Evolutionary conservation across 106 monocot genomes (phyloP).

Genomic region (Gastrodia elata): DNA sequence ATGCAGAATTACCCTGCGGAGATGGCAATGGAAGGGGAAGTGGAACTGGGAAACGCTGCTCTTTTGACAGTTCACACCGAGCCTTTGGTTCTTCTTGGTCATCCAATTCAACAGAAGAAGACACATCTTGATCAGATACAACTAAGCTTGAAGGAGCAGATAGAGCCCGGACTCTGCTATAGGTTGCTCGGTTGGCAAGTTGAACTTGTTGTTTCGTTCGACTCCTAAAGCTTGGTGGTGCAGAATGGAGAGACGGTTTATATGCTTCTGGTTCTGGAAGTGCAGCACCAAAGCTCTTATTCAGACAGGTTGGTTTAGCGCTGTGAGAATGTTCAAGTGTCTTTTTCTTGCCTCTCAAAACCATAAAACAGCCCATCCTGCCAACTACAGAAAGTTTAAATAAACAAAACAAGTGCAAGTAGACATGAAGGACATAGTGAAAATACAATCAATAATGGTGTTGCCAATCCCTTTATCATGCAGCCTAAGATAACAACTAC

Average conservation of each 20-base stretch:
- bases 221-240: slow-evolving; percentile 88
- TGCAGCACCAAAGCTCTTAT: slow-evolving; percentile 18
- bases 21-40: slow-evolving; percentile 76
- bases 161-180: slow-evolving; percentile 50
- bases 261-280: slow-evolving; percentile 61
- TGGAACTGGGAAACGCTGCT: slow-evolving; percentile 53
- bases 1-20: slow-evolving; percentile 18
- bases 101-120: slow-evolving; percentile 32
- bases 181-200: slow-evolving; percentile 13
- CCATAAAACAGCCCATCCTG: slow-evolving; percentile 81
- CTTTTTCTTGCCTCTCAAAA: slow-evolving; percentile 65
- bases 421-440: background rate
- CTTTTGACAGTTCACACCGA: slow-evolving; percentile 27
- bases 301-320: slow-evolving; percentile 17
- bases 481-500: background rate
- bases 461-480: background rate
- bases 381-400: background rate
- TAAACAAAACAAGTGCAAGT: background rate
- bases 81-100: slow-evolving; percentile 50
- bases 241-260: slow-evolving; percentile 68
- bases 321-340: slow-evolving; percentile 18
- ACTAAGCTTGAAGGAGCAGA: slow-evolving; percentile 86
- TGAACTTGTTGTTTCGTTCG: slow-evolving; percentile 31
- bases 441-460: background rate
- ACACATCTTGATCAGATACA: slow-evolving; percentile 36